Evolutionary conservation across 2,329 filamentous ascomycete genomes (phyloP).

Genomic region (Aspergillus costaricaensis): DNA sequence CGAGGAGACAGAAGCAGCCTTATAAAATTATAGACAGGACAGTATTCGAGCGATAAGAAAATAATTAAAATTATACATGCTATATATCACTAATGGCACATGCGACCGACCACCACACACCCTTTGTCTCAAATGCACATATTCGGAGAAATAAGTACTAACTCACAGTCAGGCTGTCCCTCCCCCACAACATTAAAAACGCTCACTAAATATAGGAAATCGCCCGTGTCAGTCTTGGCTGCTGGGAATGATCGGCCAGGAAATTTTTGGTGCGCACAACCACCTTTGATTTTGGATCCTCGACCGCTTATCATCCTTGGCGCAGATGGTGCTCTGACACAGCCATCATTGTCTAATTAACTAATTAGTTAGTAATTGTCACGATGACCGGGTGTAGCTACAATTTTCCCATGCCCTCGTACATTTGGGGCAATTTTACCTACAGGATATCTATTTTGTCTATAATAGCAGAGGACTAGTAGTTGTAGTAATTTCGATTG

Average conservation of each 20-base stretch:
- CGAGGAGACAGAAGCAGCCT: background rate
- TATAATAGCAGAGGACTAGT: too few relatives aligned
- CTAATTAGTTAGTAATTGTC: too few relatives aligned
- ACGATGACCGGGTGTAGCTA: too few relatives aligned
- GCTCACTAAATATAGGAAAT: background rate
- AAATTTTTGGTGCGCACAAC: background rate
- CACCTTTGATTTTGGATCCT: background rate
- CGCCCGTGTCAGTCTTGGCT: background rate
- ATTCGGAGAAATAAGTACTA: background rate
- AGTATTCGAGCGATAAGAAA: rapidly evolving
- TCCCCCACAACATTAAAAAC: background rate
- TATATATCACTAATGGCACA: background rate
- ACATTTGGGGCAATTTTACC: too few relatives aligned
- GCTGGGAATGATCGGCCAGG: background rate
- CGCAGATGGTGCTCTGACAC: background rate
- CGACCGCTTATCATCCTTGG: background rate
- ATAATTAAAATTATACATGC: too few relatives aligned
- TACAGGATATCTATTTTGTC: too few relatives aligned
- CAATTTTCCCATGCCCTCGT: too few relatives aligned
- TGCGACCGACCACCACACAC: background rate
- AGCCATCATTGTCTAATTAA: too few relatives aligned
- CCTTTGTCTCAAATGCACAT: background rate
- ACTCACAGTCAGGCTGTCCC: too few relatives aligned
- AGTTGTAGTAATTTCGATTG: too few relatives aligned
- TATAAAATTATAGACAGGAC: background rate